Conservation (phyloP, 2,329 filamentous ascomycete species). For the Aspergillus spinulosporus region DNA sequence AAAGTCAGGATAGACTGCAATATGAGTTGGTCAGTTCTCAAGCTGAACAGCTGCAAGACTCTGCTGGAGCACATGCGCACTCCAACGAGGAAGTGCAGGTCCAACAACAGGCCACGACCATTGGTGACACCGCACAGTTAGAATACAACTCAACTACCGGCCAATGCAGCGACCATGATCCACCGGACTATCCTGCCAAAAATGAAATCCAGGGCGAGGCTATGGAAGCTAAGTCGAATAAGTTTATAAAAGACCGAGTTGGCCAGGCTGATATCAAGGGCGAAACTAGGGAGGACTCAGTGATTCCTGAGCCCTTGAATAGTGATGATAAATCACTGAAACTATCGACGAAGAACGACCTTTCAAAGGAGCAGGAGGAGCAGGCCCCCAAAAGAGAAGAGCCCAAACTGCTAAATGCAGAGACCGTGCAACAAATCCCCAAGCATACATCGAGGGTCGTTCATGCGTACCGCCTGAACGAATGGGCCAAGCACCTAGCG, state of each 20-base stretch:
- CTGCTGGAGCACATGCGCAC: not conserved
- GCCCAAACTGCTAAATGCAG: constrained; percentile 33
- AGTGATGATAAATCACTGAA: not conserved
- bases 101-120: not conserved
- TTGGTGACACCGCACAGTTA: not conserved
- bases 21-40: not conserved
- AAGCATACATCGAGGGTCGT: constrained; percentile 73
- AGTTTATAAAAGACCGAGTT: not conserved
- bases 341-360: not conserved
- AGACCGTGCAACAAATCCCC: constrained; percentile 60
- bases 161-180: not conserved
- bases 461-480: constrained; percentile 83
- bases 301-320: not conserved
- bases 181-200: not conserved
- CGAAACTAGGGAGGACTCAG: not conserved
- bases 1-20: not conserved
- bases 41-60: not conserved
- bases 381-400: constrained; percentile 24
- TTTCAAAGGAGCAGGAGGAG: constrained; percentile 17
- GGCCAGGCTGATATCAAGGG: constrained; percentile 1
- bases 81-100: not conserved
- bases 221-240: not conserved
- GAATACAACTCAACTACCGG: not conserved
- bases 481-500: constrained; percentile 91
- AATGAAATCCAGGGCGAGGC: not conserved